Base-by-base conservation (phyloP, 1,284 basidiomycete species). In the Trametes pubescens region DNA sequence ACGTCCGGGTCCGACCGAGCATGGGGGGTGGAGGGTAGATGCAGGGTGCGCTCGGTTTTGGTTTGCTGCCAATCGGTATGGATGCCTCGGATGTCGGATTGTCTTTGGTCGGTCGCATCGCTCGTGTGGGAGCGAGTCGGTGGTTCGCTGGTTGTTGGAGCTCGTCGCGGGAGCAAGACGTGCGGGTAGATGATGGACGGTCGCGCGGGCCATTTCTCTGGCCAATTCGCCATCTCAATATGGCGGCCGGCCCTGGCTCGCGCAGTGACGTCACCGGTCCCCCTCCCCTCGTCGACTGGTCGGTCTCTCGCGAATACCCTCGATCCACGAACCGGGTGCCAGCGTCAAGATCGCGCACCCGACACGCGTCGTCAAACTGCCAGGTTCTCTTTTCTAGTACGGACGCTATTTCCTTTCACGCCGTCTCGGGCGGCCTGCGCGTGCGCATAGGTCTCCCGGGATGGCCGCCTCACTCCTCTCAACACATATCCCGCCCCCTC, bases 351-450 rank as follows among this genome's bases (percentile, higher is more conserved):
- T 60, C 59, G 48, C 49, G 64, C 65, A 58, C 64, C 52, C 55
- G 18, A 61, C 62, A 54, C 62, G 60, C 65, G 48, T 56, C 59
- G 62, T 40, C 34, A 54, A 54, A 24, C 51, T 53, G 47, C 67
- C 56, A 57, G 57, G 54, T 68, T 66, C 54, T 69, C 76, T 79
- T 80, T 75, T 80, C 77, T 76, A 74, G 81, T 78, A 87, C 86
- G 88, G 88, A 90, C 89, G 86, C 87, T 84, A 76, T 84, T 86
- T 84, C 76, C 77, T 79, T 87, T 84, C 82, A 85, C 68, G 82
- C 75, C 73, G 67, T 66, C 68, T 79, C 71, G 71, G 66, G 69
- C 71, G 68, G 65, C 66, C 54, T 47, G 61, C 55, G 57, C 53
- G 44, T 52, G 53, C 54, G 26, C 54, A 44, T 55, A 71, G 60